phyloP scores from a whole-genome alignment of 2,329 filamentous ascomycete genomes.

The Microcyclospora tardicrescens region DNA sequence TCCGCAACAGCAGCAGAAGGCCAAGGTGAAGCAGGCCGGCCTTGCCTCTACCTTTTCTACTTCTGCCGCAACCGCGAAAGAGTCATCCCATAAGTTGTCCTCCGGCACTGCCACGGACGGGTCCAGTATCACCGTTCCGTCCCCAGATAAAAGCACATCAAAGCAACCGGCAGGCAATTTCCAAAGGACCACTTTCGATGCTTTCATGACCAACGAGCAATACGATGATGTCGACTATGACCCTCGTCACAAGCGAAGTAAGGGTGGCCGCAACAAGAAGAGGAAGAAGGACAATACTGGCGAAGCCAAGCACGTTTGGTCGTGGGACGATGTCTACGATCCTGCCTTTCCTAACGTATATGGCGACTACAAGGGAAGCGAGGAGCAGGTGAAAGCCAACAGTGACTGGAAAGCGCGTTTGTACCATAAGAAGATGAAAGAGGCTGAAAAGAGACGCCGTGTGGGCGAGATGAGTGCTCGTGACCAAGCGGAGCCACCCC shows the following conservation, averaged over 20 bases:
- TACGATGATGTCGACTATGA: conserved; percentile 42
- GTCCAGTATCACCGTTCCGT: conserved; percentile 34
- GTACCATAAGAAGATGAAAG: conserved; percentile 54
- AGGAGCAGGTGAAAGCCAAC: conserved; percentile 68
- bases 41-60: conserved; percentile 5
- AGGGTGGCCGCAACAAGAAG: conserved; percentile 65
- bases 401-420: conserved; percentile 75
- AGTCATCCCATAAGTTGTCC: conserved; percentile 81
- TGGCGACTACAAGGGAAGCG: conserved; percentile 70
- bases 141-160: conserved; percentile 8
- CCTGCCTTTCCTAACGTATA: conserved; percentile 70
- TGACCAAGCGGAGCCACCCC: too few relatives aligned
- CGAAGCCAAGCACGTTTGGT: conserved; percentile 29
- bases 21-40: neutral
- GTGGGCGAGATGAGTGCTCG: neutral
- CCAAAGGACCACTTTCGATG: conserved; percentile 50
- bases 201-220: conserved; percentile 78
- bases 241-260: conserved; percentile 37
- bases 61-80: conserved; percentile 46
- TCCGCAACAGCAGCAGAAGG: too few relatives aligned
- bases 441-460: conserved; percentile 6
- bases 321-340: conserved; percentile 91
- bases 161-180: conserved; percentile 21
- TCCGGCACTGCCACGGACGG: conserved; percentile 50
- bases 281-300: conserved; percentile 48